Evolutionary conservation across 225 moss, liverwort and hornwort genomes (phyloP).

Genomic region (Asterella californica): DNA sequence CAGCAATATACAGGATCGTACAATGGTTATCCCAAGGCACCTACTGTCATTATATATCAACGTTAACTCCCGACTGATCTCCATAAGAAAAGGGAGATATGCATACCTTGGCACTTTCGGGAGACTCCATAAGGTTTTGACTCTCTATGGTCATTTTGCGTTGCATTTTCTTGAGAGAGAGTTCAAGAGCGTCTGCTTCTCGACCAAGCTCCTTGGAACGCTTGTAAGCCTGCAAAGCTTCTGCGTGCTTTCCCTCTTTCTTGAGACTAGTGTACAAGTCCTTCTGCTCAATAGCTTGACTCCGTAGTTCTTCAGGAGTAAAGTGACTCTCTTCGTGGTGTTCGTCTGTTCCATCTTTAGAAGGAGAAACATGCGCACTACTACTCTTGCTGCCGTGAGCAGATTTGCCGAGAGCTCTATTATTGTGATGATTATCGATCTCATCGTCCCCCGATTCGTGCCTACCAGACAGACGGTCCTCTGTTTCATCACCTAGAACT

Average conservation of each 20-base stretch:
- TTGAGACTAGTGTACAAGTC: conserved; percentile 63
- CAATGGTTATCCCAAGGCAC: not conserved
- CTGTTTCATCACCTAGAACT: conserved; percentile 39
- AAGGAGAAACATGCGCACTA: conserved; percentile 26
- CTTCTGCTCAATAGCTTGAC: conserved; percentile 73
- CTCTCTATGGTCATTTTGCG: conserved; percentile 40
- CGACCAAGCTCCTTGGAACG: conserved; percentile 87
- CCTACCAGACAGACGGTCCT: conserved; percentile 23
- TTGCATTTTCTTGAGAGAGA: conserved; percentile 60
- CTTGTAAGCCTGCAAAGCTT: conserved; percentile 84
- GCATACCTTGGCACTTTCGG: conserved; percentile 33
- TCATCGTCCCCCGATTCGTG: conserved; percentile 23
- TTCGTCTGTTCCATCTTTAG: conserved; percentile 30
- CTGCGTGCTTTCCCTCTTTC: conserved; percentile 72
- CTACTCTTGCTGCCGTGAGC: conserved; percentile 36
- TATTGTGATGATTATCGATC: conserved; percentile 32
- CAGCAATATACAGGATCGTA: not conserved
- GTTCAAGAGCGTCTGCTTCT: conserved; percentile 83
- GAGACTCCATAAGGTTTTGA: conserved; percentile 23
- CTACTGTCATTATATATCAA: not conserved
- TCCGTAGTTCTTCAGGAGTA: conserved; percentile 63
- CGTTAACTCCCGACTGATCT: not conserved
- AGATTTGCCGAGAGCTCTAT: not conserved
- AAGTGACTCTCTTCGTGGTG: conserved; percentile 37
- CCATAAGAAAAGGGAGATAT: not conserved